Base-by-base conservation (phyloP, 2,329 filamentous ascomycete genomes). In the Chrysoporthe cubensis region DNA sequence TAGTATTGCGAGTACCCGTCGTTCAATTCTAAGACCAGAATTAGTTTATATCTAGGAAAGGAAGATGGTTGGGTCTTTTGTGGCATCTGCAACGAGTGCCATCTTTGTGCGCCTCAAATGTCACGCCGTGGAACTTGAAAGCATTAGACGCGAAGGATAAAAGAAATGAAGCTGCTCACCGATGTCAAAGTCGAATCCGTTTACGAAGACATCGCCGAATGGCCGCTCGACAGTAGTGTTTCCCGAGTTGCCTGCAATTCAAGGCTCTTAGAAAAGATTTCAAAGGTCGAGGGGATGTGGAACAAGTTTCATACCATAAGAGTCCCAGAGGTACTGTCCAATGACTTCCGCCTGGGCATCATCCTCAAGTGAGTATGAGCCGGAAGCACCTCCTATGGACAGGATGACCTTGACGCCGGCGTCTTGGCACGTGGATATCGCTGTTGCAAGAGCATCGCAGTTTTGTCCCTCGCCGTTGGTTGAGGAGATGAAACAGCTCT, bases 161-260 rank as follows among this genome's bases (percentile, higher is more conserved):
- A 26, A 32, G 7, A 21, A 18, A 21, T 26, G 9, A 32, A 44
- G 40, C 1, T n/a, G 44, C 59, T 32, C 7, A 61, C 59, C 59
- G 42, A 81, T 77, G 58, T 82, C 80, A 67, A 81, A 80, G 70
- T 83, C 81, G 72, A 79, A 83, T 21, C 81, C 79, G 66, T 85
- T 80, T n/a, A 85, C 78, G 2, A 81, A 75, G 7, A 77, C 78
- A 54, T 76, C 73, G 46, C 80, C 80, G 66, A 81, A 81, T 16
- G 81, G 80, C 16, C 81, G 74, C 61, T 73, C 72, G 18, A 75
- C 73, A 2, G 72, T 72, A 2, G 73, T 72, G 57, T 73, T 75
- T 8, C 74, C 77, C 3, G 77, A 73, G 21, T 79, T 79, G 42
- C 63, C 63, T 65, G 14, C 34, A 32, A 11, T 0, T 9, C 13